Percentiles rank a stretch among this genome's conserved stretches.
These are phyloP conservation scores for Akanthomyces dipterigenus DNA, from an alignment of 2,329 filamentous ascomycete species.

Conservation along the genomic window DNA sequence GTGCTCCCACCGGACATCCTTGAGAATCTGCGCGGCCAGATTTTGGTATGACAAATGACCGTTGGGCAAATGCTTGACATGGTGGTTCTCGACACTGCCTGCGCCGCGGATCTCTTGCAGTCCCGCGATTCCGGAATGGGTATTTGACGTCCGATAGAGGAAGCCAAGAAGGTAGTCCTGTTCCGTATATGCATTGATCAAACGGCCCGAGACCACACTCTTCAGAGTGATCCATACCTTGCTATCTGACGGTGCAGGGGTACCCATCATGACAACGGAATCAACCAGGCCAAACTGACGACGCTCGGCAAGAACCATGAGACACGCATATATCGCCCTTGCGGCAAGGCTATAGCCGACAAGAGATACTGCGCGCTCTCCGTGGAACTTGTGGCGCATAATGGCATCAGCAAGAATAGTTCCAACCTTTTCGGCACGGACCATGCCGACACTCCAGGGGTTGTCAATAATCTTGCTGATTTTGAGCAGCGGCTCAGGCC, in stretches of 20 bases:
- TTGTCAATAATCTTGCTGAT: conserved; percentile 73
- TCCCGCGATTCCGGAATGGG: conserved; percentile 79
- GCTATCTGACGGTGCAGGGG: conserved; percentile 66
- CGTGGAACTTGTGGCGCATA: conserved; percentile 68
- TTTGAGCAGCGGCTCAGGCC: conserved; percentile 59
- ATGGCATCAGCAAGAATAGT: conserved; percentile 72
- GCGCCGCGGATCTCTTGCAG: conserved; percentile 67
- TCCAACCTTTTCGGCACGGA: conserved; percentile 66
- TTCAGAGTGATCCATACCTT: conserved; percentile 72
- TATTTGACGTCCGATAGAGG: conserved; percentile 73
- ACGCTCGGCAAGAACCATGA: conserved; percentile 72
- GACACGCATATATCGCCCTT: conserved; percentile 75
- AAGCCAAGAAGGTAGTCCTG: conserved; percentile 87
- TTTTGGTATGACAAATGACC: conserved; percentile 67
- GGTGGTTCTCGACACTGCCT: conserved; percentile 58
- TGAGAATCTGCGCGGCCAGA: conserved; percentile 59
- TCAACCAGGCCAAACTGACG: conserved; percentile 82
- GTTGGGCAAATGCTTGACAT: conserved; percentile 57
- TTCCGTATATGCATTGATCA: conserved; percentile 86
- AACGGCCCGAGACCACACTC: conserved; percentile 69
- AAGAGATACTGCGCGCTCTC: conserved; percentile 72
- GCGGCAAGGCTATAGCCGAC: conserved; percentile 79
- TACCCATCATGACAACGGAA: conserved; percentile 76
- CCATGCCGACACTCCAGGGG: conserved; percentile 70
- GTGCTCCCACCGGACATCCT: conserved; percentile 63